Evolutionary conservation across 441 rosid genomes (phyloP), one percentile per base, ranked within the genome.

Genomic region (Arabidopsis lyrata): DNA sequence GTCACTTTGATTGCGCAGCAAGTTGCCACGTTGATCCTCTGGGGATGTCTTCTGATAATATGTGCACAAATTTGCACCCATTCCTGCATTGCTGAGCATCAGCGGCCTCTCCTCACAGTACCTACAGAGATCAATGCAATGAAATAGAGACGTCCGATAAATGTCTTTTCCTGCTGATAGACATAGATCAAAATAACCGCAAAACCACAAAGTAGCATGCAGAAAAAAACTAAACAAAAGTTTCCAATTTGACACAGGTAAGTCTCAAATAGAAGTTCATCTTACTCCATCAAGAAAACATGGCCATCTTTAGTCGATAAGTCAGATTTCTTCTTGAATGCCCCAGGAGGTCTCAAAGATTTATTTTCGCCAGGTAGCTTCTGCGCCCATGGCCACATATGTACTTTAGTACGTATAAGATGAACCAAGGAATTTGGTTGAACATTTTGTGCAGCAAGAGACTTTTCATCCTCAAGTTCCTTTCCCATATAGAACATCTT

Each of bases 291-390:
- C 49, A 93, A 83, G 83, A 96, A 85, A 61, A 93, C 87, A 57
- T 93, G 99, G 58, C 99, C 98, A 84, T 96, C 99, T 88, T 89
- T 93, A 65, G 86, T 88, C 73, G 96, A 96, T 48, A 96, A 96
- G 80, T 96, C 99, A 47, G 98, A 89, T 84, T 93, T 96, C 93
- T 90, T 96, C 92, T 96, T 96, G 86, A 93, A 96, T 47, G 99
- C 99, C 55, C 98, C 98, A 4, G 98, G 99, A 76, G 99, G 99
- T 66, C 96, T 85, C 81, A 91, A 78, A 57, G 97, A 85, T 82
- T 89, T 96, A 75, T 90, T 93, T 80, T 93, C 97, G 16, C 97
- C 89, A 1, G 97, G 98, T 73, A 93, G 85, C 85, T 83, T 91
- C 74, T 91, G 98, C 35, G 98, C 97, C 86, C 81, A 85, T 24